A percentile compares a stretch with the other conserved stretches of the same genome.
Evolutionary conservation across 192 early-diverging fungal genomes (phyloP).

Genomic region (Umbelopsis isabellina): DNA sequence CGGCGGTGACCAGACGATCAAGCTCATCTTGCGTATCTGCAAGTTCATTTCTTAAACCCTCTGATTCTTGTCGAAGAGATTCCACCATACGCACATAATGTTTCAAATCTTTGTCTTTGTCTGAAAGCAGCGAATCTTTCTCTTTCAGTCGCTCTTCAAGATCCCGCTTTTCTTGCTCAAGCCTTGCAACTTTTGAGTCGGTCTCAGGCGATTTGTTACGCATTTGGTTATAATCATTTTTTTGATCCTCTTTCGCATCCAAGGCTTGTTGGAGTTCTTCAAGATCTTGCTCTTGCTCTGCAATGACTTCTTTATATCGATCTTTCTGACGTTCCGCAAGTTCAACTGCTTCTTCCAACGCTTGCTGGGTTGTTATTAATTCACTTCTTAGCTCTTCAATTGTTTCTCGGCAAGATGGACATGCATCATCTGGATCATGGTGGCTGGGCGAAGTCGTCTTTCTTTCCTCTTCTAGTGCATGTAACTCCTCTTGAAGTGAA

Average conservation of each 20-base stretch:
- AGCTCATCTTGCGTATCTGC: conserved; percentile 15
- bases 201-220: background rate
- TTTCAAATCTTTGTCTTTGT: conserved; percentile 15
- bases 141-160: background rate
- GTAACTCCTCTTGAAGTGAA: conserved; percentile 3
- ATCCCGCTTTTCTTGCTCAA: background rate
- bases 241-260: background rate
- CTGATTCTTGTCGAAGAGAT: background rate
- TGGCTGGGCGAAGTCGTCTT: background rate
- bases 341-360: conserved; percentile 5
- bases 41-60: conserved; percentile 5
- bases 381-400: background rate
- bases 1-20: background rate
- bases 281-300: background rate
- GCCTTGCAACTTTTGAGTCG: background rate
- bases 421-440: background rate
- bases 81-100: conserved; percentile 9
- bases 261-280: background rate
- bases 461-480: background rate
- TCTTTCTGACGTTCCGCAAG: conserved; percentile 7
- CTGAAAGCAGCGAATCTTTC: background rate
- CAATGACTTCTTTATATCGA: conserved; percentile 7
- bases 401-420: background rate
- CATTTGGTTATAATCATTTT: background rate
- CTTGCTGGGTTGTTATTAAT: background rate